Conservation (phyloP, 805 yeast genomes). For the Cyberlindnera euphorbiiphila region DNA sequence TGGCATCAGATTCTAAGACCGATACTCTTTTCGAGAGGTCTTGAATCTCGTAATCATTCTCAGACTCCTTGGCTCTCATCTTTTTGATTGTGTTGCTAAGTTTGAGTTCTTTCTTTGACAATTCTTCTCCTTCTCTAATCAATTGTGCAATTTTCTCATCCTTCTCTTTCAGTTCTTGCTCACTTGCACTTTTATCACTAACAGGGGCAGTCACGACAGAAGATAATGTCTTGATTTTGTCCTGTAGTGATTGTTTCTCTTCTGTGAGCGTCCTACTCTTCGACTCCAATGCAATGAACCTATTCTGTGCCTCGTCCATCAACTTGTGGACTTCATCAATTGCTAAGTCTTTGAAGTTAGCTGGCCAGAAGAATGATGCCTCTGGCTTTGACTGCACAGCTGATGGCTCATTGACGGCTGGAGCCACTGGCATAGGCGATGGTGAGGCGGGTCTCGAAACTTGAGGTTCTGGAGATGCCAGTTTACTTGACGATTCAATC, state of each 20-base stretch:
- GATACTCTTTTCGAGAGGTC: slow-evolving; percentile 13
- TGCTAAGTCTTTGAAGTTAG: slow-evolving; percentile 11
- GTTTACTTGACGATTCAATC: slow-evolving; percentile 3
- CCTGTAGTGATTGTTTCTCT: slow-evolving; percentile 25
- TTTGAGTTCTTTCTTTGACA: slow-evolving; percentile 68
- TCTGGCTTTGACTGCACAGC: slow-evolving; percentile 6
- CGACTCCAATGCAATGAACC: slow-evolving; percentile 12
- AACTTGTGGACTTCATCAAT: slow-evolving; percentile 18
- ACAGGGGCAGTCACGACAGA: slow-evolving; percentile 1
- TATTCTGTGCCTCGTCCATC: slow-evolving; percentile 16
- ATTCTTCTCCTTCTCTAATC: slow-evolving; percentile 69
- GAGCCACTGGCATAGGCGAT: slow-evolving; percentile 6
- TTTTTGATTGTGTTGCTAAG: slow-evolving; percentile 63
- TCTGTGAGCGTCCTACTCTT: slow-evolving; percentile 17
- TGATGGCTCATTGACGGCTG: slow-evolving; percentile 10
- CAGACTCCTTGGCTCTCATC: slow-evolving; percentile 45
- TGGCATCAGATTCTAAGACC: slow-evolving; percentile 25
- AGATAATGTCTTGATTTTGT: slow-evolving; percentile 16
- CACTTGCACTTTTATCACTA: slow-evolving; percentile 10
- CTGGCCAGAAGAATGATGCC: slow-evolving; percentile 12
- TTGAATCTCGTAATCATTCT: slow-evolving; percentile 33
- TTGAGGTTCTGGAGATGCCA: slow-evolving; percentile 12
- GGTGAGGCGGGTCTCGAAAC: no score
- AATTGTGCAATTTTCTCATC: slow-evolving; percentile 60
- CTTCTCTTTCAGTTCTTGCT: slow-evolving; percentile 37